phyloP scores from a whole-genome alignment of 2,329 filamentous ascomycete genomes.

The Fusarium aywerte region DNA sequence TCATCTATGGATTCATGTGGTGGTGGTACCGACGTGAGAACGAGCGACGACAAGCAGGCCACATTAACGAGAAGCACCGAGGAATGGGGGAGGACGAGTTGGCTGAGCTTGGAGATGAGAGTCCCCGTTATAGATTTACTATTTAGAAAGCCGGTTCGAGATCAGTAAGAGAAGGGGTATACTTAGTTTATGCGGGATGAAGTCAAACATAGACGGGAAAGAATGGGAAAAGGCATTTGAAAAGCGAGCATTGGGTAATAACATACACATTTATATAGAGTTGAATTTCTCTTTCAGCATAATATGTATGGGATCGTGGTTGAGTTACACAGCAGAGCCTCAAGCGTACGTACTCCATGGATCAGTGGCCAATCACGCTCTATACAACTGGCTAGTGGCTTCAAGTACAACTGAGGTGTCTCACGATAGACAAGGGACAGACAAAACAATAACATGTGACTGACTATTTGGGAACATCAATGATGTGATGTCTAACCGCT shows the following conservation, averaged over 20 bases:
- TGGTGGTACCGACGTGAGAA: constrained; percentile 63
- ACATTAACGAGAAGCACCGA: constrained; percentile 53
- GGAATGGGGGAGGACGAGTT: constrained; percentile 59
- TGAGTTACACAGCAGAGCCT: constrained; percentile 1
- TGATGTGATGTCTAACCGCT: background rate
- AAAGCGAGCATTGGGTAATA: background rate
- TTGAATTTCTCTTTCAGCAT: background rate
- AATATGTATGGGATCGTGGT: background rate
- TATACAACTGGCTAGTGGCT: constrained; percentile 2
- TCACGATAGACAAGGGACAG: background rate
- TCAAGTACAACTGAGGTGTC: constrained; percentile 1
- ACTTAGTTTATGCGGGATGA: background rate
- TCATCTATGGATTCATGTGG: constrained; percentile 66
- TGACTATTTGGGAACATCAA: background rate
- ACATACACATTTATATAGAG: background rate
- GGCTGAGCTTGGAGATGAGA: constrained; percentile 63
- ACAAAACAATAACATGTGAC: background rate
- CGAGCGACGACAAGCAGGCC: constrained; percentile 54
- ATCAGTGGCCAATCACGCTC: background rate
- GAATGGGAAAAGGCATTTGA: background rate
- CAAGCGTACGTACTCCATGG: background rate
- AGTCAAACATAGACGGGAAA: background rate
- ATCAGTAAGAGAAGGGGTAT: background rate
- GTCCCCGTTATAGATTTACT: constrained; percentile 61
- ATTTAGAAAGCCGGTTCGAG: constrained; percentile 36